phyloP scores from a whole-genome alignment of 495 filamentous ascomycete species.

The Hyaloscypha hepaticicola region DNA sequence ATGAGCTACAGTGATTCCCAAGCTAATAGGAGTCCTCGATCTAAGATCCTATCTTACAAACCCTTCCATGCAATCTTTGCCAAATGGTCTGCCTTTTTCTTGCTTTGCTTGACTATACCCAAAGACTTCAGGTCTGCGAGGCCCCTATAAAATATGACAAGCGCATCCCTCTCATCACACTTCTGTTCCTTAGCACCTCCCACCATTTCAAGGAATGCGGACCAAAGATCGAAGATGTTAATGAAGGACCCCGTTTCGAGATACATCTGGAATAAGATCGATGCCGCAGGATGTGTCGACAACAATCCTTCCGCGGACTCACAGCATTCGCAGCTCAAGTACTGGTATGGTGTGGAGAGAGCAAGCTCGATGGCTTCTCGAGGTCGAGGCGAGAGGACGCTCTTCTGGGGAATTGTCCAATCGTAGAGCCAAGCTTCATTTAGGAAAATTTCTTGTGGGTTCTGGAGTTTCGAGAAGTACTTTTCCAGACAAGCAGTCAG shows the following conservation, averaged over 20 bases:
- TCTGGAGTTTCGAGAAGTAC: slow-evolving; percentile 52
- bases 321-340: slow-evolving; percentile 75
- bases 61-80: slow-evolving; percentile 60
- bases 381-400: slow-evolving; percentile 78
- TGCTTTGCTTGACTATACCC: slow-evolving; percentile 84
- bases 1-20: neutral
- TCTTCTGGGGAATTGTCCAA: slow-evolving; percentile 71
- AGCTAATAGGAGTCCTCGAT: neutral
- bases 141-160: slow-evolving; percentile 76
- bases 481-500: slow-evolving; percentile 55
- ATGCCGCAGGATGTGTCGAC: slow-evolving; percentile 69
- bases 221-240: slow-evolving; percentile 88
- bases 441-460: slow-evolving; percentile 64
- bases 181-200: slow-evolving; percentile 58
- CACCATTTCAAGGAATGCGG: slow-evolving; percentile 77
- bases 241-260: slow-evolving; percentile 84
- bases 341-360: slow-evolving; percentile 77
- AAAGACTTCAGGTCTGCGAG: slow-evolving; percentile 81
- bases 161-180: slow-evolving; percentile 49
- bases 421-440: slow-evolving; percentile 87
- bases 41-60: slow-evolving; percentile 18
- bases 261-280: slow-evolving; percentile 88
- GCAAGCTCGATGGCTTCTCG: slow-evolving; percentile 79
- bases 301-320: slow-evolving; percentile 47
- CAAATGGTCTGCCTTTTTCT: slow-evolving; percentile 88